Evolutionary conservation across 371 early-diverging fungal genomes (phyloP), one percentile per base, ranked within the genome.

Genomic region (Mortierella sp.): DNA sequence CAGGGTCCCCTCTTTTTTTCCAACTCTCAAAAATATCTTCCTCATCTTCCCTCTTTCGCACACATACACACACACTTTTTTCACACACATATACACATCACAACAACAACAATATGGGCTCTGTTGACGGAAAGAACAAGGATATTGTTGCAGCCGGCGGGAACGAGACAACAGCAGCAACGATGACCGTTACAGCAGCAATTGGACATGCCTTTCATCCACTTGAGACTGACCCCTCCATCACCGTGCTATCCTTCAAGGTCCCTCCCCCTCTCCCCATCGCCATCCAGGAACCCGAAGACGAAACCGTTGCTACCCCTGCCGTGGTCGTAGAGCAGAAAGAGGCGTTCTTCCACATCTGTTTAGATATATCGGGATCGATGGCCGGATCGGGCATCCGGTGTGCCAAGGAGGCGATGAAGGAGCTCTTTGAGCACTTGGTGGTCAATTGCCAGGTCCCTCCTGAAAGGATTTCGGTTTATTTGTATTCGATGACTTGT

Each of bases 121-220:
- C n/a, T n/a, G n/a, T n/a, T n/a, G n/a, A n/a, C n/a, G n/a, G n/a
- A n/a, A n/a, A n/a, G n/a, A n/a, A n/a, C n/a, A n/a, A n/a, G n/a
- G n/a, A n/a, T n/a, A n/a, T n/a, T n/a, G n/a, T n/a, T n/a, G n/a
- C n/a, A n/a, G n/a, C n/a, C n/a, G n/a, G n/a, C n/a, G 10, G 50
- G n/a, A 50, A 50, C 8, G 8, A n/a, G 2, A n/a, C n/a, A 50
- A 50, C 45, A 10, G 45, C 45, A 45, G 45, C 45, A 45, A 45
- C 3, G 45, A 11, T 14, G 14, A 10, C 47, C 22, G 22, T 22
- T 47, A 19, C 16, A 19, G 13, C 39, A 24, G 68, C 71, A 37
- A 41, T 50, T 37, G 74, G 73, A 19, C 71, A 74, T 9, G 82
- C 82, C 16, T 82, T 82, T 58, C 82, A 82, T 31, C 82, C 82